phyloP scores from a whole-genome alignment of 2,329 filamentous ascomycete genomes.

The Fusarium scirpi region DNA sequence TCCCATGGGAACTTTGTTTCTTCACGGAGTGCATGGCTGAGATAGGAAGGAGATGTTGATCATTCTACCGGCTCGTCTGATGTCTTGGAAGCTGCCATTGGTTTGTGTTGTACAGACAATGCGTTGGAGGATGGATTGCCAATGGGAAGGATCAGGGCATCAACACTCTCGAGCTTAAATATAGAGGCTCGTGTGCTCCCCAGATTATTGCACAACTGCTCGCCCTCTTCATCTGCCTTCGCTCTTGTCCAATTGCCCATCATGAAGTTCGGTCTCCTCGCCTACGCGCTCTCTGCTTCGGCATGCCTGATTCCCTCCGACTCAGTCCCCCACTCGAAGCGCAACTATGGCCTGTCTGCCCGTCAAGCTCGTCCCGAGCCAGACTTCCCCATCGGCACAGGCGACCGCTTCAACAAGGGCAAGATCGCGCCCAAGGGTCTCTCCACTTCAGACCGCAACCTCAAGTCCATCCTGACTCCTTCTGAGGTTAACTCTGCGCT shows the following conservation, averaged over 20 bases:
- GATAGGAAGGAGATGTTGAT: constrained; percentile 38
- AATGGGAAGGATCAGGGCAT: neutral
- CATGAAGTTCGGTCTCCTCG: constrained; percentile 48
- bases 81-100: neutral
- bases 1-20: constrained; percentile 16
- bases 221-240: neutral
- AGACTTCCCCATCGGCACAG: constrained; percentile 56
- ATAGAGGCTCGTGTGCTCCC: constrained; percentile 13
- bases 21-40: constrained; percentile 18
- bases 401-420: constrained; percentile 57
- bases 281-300: constrained; percentile 44
- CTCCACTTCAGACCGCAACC: constrained; percentile 51
- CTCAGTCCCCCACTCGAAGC: constrained; percentile 34
- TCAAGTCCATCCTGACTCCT: constrained; percentile 59
- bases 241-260: neutral
- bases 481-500: constrained; percentile 60
- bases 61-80: neutral
- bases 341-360: constrained; percentile 17
- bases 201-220: neutral
- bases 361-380: constrained; percentile 38
- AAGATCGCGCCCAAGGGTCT: constrained; percentile 51
- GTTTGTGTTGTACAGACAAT: neutral
- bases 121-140: neutral
- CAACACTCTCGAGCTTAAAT: constrained; percentile 23
- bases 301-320: constrained; percentile 57